A percentile compares a stretch with the other conserved stretches of the same genome.
These are phyloP conservation scores for Apophysomyces ossiformis DNA, from an alignment of 371 early-diverging fungal genomes.

Conservation along the genomic window DNA sequence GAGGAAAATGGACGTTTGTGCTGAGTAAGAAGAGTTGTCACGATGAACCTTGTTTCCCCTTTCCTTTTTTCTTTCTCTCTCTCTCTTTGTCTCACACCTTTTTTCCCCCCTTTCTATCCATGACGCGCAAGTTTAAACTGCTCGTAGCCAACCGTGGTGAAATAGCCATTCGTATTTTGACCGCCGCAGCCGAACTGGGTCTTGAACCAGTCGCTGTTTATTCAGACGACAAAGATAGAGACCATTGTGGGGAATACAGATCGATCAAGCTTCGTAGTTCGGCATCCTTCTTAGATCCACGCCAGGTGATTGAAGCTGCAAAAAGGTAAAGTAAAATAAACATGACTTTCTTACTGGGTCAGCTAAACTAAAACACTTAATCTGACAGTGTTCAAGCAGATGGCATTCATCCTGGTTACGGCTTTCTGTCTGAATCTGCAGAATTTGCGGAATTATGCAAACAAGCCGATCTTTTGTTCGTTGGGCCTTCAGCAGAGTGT, in stretches of 20 bases:
- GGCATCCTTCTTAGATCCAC: conserved; percentile 32
- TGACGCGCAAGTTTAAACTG: conserved; percentile 22
- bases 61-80: conserved; percentile 4
- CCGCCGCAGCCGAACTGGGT: conserved; percentile 43
- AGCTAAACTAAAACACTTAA: background rate
- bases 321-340: conserved; percentile 21
- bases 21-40: conserved; percentile 17
- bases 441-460: conserved; percentile 74
- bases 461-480: conserved; percentile 72
- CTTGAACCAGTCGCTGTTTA: conserved; percentile 42
- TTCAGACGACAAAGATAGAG: conserved; percentile 38
- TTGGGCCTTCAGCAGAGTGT: conserved; percentile 77
- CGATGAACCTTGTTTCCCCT: background rate
- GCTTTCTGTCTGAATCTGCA: conserved; percentile 86
- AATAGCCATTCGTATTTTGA: conserved; percentile 48
- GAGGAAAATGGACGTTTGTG: conserved; percentile 6
- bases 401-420: conserved; percentile 90
- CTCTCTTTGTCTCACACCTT: conserved; percentile 1
- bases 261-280: conserved; percentile 29
- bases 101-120: background rate
- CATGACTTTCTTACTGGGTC: no score
- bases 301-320: conserved; percentile 37
- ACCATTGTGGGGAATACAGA: conserved; percentile 33
- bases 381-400: background rate
- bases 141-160: conserved; percentile 51